Evolutionary conservation across 129 eudicot genomes (phyloP).

Genomic region (Escallonia rubra): DNA sequence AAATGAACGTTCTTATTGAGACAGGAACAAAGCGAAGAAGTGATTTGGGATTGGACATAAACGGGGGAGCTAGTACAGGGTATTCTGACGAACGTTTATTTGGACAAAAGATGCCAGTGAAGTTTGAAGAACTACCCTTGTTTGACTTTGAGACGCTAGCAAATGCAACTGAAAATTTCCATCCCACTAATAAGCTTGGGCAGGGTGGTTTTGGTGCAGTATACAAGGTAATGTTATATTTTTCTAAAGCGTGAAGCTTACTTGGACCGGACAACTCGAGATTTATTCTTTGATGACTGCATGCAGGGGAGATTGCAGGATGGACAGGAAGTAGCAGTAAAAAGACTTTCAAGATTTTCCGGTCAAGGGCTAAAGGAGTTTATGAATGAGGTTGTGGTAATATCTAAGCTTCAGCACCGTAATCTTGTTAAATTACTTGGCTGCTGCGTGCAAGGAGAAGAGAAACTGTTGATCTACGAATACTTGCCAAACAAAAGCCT

Average conservation of each 20-base stretch:
- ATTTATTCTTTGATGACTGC: background rate
- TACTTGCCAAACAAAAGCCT: too few relatives aligned
- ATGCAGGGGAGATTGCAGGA: constrained; percentile 24
- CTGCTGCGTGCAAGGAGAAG: too few relatives aligned
- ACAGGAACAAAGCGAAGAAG: background rate
- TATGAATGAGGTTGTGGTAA: too few relatives aligned
- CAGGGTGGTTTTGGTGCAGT: constrained; percentile 50
- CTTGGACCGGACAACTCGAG: background rate
- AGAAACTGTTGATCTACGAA: too few relatives aligned
- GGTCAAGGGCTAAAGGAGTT: too few relatives aligned
- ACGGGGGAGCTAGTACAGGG: background rate
- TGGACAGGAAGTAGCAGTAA: constrained; percentile 40
- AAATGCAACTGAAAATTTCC: constrained; percentile 24
- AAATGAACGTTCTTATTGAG: too few relatives aligned
- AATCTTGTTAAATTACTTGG: too few relatives aligned
- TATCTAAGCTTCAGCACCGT: too few relatives aligned
- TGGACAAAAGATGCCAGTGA: background rate
- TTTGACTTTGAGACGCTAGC: constrained; percentile 20
- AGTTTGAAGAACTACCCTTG: constrained; percentile 23
- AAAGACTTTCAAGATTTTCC: constrained; percentile 40
- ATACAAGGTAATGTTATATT: constrained; percentile 28
- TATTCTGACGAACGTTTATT: background rate
- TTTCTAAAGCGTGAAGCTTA: background rate
- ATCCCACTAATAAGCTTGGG: constrained; percentile 26
- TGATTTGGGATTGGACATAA: background rate